Conservation (phyloP, 2,329 filamentous ascomycete genomes). For the Achaetomium macrosporum region DNA sequence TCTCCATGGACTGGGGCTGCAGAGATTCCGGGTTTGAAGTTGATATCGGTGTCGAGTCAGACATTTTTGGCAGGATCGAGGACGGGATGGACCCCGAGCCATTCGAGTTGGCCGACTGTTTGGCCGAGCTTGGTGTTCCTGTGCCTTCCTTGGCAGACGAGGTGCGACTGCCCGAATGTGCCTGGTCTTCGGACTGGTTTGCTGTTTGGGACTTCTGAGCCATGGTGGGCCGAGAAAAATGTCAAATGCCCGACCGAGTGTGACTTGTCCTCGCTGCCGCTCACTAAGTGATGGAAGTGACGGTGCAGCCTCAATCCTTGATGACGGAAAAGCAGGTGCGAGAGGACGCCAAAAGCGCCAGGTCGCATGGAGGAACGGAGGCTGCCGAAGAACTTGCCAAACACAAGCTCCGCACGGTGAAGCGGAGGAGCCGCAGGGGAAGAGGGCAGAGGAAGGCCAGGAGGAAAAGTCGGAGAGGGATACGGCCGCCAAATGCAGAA, state of each 20-base stretch:
- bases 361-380: constrained; percentile 14
- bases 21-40: constrained; percentile 20
- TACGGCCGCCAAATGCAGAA: too few relatives aligned
- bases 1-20: constrained; percentile 35
- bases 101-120: constrained; percentile 24
- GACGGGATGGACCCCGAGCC: constrained; percentile 19
- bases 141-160: constrained; percentile 27
- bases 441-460: too few relatives aligned
- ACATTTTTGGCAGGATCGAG: constrained; percentile 29
- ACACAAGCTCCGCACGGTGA: too few relatives aligned
- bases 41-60: constrained; percentile 24
- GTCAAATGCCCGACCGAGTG: constrained; percentile 2
- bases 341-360: constrained; percentile 9
- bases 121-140: constrained; percentile 23
- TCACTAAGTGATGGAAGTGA: constrained; percentile 11
- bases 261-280: constrained; percentile 5
- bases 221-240: constrained; percentile 24
- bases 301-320: constrained; percentile 7
- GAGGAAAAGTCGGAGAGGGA: too few relatives aligned
- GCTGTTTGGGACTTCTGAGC: constrained; percentile 35
- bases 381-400: neutral
- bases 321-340: constrained; percentile 3
- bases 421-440: too few relatives aligned
- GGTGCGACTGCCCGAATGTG: constrained; percentile 24
- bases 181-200: constrained; percentile 26